Base-by-base conservation (phyloP, 352 stramenopile genomes). In the Phytophthora sojae region DNA sequence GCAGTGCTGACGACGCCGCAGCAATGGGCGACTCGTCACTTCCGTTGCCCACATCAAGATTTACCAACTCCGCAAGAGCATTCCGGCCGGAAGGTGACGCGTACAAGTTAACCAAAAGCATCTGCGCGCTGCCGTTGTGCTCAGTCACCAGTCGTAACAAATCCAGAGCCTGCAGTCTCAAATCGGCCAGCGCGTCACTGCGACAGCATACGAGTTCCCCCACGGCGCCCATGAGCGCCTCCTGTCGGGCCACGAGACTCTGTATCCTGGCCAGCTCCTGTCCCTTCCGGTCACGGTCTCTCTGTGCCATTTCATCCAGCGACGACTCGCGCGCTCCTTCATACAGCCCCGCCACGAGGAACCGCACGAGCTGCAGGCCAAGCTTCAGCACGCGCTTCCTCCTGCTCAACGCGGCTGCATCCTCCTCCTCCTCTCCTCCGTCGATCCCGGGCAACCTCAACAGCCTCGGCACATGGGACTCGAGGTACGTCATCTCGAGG, bases 51-150 rank as follows among this genome's bases (percentile, higher is more conserved):
- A 89, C 75, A 54, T 95, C 88, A 11, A 93, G 59, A 25, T 80
- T 72, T 39, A 93, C 62, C 8, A 91, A 69, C 37, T 88, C 83
- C 0, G 85, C 80, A 1, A 93, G 69, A 12, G 93, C 65, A 51
- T 78, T 91, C 17, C 64, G 72, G 7, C 66, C 73, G 4, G 79
- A 88, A 7, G 79, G 79, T 1, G 63, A 57, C 14, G 86, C 81
- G 45, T 82, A 75, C 45, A 93, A 30, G 21, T 89, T 88, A 1
- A 93, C 74, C 15, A 93, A 57, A n/a, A 92, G 85, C 63, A 93
- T 86, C 64, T 95, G 88, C 23, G 82, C 89, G 2, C 79, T 81
- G 23, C 85, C 82, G 59, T 95, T 90, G 8, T 77, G 64, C 21
- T 75, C 68, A 39, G 65, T 82, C 21, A 95, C 63, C 9, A 91